phyloP scores from a whole-genome alignment of 345 rosid species.

The Dipteronia dyeriana region DNA sequence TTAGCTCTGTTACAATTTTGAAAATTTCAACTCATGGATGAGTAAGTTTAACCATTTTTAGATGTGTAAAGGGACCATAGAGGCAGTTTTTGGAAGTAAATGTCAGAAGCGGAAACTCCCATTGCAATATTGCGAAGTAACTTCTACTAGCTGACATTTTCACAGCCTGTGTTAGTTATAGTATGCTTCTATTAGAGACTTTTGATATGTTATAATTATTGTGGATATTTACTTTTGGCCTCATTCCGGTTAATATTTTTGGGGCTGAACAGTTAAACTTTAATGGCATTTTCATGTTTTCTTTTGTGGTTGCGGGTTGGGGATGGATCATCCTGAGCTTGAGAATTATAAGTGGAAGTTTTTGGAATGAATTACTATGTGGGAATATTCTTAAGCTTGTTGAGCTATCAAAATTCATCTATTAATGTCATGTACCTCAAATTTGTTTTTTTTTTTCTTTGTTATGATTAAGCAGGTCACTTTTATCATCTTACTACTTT shows the following conservation, averaged over 20 bases:
- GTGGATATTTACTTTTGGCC: not conserved
- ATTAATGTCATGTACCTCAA: not conserved
- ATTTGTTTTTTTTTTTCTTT: not conserved
- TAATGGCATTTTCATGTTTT: not conserved
- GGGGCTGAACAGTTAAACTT: not conserved
- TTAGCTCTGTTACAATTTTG: not conserved
- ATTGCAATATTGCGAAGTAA: not conserved
- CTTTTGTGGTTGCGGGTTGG: not conserved
- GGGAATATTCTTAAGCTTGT: not conserved
- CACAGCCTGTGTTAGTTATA: not conserved
- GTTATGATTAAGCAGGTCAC: not conserved
- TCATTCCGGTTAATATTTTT: not conserved
- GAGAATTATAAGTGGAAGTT: not conserved
- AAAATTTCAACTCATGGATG: not conserved
- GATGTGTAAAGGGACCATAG: not conserved
- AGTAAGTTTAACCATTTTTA: not conserved
- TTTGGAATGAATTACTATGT: not conserved
- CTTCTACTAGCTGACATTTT: not conserved
- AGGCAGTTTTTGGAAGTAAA: not conserved
- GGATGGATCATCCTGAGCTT: not conserved
- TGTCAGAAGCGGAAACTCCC: not conserved
- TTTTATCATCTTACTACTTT: not conserved
- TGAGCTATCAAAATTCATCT: not conserved
- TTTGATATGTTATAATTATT: not conserved
- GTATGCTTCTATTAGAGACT: not conserved